phyloP scores from a whole-genome alignment of 2,329 filamentous ascomycete species.

The Diplocarpon rosae region DNA sequence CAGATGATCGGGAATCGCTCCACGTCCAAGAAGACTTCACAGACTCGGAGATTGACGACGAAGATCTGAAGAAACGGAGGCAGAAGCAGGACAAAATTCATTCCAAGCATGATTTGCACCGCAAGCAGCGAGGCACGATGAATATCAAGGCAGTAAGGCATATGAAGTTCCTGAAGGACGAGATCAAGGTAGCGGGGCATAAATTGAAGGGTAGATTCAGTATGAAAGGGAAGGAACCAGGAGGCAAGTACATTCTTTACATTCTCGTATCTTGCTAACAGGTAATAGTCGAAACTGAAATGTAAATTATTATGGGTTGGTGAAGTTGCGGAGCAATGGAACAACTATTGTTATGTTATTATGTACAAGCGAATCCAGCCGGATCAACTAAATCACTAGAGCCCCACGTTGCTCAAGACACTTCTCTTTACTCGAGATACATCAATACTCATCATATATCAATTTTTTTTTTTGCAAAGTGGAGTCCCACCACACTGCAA shows the following conservation, averaged over 20 bases:
- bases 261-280: background rate
- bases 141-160: conserved; percentile 15
- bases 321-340: background rate
- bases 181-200: conserved; percentile 14
- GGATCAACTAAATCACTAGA: no score
- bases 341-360: no score
- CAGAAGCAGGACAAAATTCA: conserved; percentile 14
- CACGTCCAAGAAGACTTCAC: conserved; percentile 14
- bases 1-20: conserved; percentile 5
- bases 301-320: background rate
- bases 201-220: conserved; percentile 12
- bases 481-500: no score
- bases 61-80: conserved; percentile 14
- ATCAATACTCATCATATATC: no score
- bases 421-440: no score
- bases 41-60: conserved; percentile 16
- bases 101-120: conserved; percentile 10
- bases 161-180: conserved; percentile 15
- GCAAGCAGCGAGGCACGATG: conserved; percentile 14
- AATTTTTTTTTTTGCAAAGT: no score
- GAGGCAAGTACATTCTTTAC: background rate
- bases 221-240: conserved; percentile 14
- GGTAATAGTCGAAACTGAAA: conserved; percentile 3
- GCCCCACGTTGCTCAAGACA: no score
- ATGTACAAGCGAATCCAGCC: no score